Evolutionary conservation across 2,329 filamentous ascomycete species (phyloP).

Genomic region (Colletotrichum eleusines): DNA sequence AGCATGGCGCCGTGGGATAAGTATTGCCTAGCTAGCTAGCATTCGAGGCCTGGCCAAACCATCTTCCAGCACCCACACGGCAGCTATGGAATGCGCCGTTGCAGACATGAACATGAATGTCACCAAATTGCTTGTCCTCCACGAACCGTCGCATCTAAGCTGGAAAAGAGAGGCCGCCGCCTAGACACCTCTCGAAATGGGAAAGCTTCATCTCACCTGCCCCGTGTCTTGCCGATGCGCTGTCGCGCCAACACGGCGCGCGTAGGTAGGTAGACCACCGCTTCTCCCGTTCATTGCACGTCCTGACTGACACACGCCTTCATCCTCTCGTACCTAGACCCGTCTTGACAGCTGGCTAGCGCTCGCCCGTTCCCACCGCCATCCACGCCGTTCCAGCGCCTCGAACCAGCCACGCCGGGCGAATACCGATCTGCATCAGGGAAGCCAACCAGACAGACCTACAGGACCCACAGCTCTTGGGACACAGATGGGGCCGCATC

Average conservation of each 20-base stretch:
- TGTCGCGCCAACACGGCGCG: background rate
- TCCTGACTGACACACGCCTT: background rate
- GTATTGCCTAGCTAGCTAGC: background rate
- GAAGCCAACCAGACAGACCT: constrained; percentile 35
- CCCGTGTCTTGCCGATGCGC: constrained; percentile 17
- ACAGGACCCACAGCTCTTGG: constrained; percentile 13
- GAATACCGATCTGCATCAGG: constrained; percentile 37
- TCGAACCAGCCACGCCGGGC: constrained; percentile 26
- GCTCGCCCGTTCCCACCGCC: constrained; percentile 9
- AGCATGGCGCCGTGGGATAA: background rate
- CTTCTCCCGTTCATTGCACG: background rate
- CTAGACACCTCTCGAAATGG: constrained; percentile 16
- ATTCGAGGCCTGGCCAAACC: constrained; percentile 1
- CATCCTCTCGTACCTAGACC: constrained; percentile 18
- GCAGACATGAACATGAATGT: constrained; percentile 26
- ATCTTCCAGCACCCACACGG: constrained; percentile 19
- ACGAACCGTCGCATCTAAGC: constrained; percentile 5
- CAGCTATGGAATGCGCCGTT: constrained; percentile 35
- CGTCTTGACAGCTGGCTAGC: constrained; percentile 30
- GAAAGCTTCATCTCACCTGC: constrained; percentile 13
- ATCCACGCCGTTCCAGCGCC: constrained; percentile 6
- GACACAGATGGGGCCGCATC: constrained; percentile 23
- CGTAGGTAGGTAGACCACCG: background rate
- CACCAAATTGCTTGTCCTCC: background rate
- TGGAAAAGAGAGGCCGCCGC: constrained; percentile 21